Percentiles rank a stretch among this genome's conserved stretches.
Evolutionary conservation across 176 grass and related monocot species (phyloP).

Genomic region (Leersia perrieri): DNA sequence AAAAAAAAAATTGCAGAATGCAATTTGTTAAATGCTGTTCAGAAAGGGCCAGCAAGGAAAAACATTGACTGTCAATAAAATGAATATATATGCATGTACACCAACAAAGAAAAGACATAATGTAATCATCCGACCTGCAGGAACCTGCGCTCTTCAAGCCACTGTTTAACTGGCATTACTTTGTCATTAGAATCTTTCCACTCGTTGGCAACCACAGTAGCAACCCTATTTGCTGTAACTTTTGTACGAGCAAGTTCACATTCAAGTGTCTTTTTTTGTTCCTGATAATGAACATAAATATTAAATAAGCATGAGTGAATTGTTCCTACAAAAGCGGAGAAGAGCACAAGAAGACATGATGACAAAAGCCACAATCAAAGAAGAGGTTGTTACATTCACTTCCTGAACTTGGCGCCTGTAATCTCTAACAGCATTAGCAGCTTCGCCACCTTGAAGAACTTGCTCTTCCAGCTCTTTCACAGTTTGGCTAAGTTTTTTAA

Average conservation of each 20-base stretch:
- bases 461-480: conserved; percentile 88
- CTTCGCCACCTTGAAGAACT: conserved; percentile 81
- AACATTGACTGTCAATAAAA: neutral
- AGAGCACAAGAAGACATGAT: neutral
- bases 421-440: conserved; percentile 95
- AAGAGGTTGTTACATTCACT: conserved; percentile 72
- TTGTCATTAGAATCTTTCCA: conserved; percentile 99
- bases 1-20: neutral
- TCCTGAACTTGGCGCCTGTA: conserved; percentile 98
- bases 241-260: conserved; percentile 95
- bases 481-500: conserved; percentile 95
- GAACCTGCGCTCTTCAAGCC: conserved; percentile 97
- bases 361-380: conserved; percentile 10
- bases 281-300: conserved; percentile 51
- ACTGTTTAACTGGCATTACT: conserved; percentile 99
- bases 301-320: conserved; percentile 28
- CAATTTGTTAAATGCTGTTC: neutral
- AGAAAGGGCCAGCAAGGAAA: neutral
- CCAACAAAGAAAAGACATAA: conserved; percentile 19
- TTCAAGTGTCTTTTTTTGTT: conserved; percentile 93
- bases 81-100: conserved; percentile 15
- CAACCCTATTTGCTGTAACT: conserved; percentile 93
- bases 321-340: neutral
- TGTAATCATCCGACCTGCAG: conserved; percentile 65
- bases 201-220: conserved; percentile 94